Conservation (phyloP, 352 stramenopile species). For the Peronospora tabacina region DNA sequence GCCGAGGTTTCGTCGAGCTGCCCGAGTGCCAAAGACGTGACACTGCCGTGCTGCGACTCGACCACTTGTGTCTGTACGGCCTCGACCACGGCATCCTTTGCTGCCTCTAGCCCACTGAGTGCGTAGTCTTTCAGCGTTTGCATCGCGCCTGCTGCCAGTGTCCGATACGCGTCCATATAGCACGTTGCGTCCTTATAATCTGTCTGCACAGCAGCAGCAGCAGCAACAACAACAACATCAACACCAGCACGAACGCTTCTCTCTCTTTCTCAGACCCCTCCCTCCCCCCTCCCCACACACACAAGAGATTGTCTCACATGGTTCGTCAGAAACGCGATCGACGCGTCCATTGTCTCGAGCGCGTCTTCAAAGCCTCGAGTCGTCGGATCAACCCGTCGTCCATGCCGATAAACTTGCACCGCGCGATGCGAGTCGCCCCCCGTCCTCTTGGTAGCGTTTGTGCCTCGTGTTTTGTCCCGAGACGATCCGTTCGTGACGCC, state of each 20-base stretch:
- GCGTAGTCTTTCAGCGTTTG: constrained; percentile 68
- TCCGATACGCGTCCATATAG: constrained; percentile 67
- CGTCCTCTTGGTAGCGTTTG: not conserved
- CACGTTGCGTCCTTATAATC: constrained; percentile 64
- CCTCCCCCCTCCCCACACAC: not conserved
- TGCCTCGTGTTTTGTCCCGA: constrained; percentile 6
- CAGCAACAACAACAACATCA: not conserved
- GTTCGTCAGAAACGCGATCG: constrained; percentile 49
- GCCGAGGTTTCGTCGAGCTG: constrained; percentile 63
- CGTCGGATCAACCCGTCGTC: constrained; percentile 63
- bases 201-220: constrained; percentile 25
- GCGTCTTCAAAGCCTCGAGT: constrained; percentile 47
- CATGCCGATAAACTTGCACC: constrained; percentile 74
- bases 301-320: constrained; percentile 38
- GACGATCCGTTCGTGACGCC: constrained; percentile 1
- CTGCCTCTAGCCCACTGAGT: constrained; percentile 52
- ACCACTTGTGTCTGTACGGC: constrained; percentile 33
- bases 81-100: constrained; percentile 57
- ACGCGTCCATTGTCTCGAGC: constrained; percentile 63
- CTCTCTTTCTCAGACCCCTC: not conserved
- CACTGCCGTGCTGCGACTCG: constrained; percentile 6
- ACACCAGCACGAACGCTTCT: too few relatives aligned
- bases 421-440: constrained; percentile 18
- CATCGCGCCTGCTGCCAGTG: constrained; percentile 53
- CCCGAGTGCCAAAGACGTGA: constrained; percentile 8